phyloP scores from a whole-genome alignment of 106 monocot species.

The Platanthera guangdongensis region DNA sequence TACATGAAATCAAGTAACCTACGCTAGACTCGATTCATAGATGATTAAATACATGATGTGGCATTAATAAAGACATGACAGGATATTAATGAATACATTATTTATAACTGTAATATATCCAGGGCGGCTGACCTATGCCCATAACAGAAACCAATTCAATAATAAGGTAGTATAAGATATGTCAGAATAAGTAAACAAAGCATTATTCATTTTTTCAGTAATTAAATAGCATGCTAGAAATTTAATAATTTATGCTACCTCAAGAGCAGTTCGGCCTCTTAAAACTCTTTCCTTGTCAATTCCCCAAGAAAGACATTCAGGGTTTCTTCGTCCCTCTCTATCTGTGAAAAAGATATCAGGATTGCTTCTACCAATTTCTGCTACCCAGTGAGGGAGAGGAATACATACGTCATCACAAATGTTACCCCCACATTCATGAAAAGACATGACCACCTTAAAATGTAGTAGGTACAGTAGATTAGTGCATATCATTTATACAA shows the following conservation, averaged over 20 bases:
- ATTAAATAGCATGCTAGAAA: neutral
- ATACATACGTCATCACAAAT: conserved; percentile 83
- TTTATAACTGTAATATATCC: too few species aligned
- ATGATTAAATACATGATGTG: too few species aligned
- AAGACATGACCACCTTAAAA: conserved; percentile 91
- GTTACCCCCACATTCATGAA: conserved; percentile 99
- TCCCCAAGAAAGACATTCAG: conserved; percentile 87
- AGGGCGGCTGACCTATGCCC: too few species aligned
- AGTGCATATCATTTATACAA: neutral
- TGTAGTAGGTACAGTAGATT: neutral
- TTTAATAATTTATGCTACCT: conserved; percentile 38
- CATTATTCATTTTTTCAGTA: neutral
- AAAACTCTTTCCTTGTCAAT: conserved; percentile 88
- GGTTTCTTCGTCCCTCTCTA: conserved; percentile 59
- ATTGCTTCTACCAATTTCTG: conserved; percentile 76
- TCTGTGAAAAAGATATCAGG: conserved; percentile 91
- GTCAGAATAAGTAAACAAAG: neutral
- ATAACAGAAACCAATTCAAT: neutral
- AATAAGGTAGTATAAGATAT: neutral
- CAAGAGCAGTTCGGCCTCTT: conserved; percentile 83
- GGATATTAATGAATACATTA: too few species aligned
- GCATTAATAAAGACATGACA: too few species aligned
- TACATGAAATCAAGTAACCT: too few species aligned
- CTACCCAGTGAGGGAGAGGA: conserved; percentile 79
- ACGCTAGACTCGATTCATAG: too few species aligned